Evolutionary conservation across 306 rosid genomes (phyloP), one percentile per base, ranked within the genome.

Genomic region (Rosa chinensis): DNA sequence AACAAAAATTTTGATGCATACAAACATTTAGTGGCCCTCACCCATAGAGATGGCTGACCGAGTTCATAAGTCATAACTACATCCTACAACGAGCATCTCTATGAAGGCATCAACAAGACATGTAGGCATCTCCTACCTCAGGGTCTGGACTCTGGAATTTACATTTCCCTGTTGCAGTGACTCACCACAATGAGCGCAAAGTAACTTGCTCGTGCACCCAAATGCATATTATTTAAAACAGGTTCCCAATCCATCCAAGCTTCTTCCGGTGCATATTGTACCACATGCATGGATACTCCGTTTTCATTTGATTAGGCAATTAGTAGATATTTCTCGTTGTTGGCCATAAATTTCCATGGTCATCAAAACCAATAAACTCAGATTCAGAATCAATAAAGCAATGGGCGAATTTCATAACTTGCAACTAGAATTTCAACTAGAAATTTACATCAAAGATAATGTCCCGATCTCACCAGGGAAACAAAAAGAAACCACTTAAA

Each of bases 371-470:
- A 73, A 49, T 50, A 55, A 12, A 50, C 8, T 17, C 25, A 61
- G 6, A 5, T 48, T 7, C 28, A 16, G 4, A 49, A 25, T 48
- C 75, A 55, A 20, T 35, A 40, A 44, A 17, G 20, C 37, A 32
- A 64, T 56, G n/a, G 11, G 12, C 13, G 14, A 73, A 28, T 35
- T 63, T 49, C 64, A 68, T n/a, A n/a, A 74, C 59, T 47, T 28
- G 84, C 39, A 56, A 37, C 23, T n/a, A 48, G 43, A 67, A 66
- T 73, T 68, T 47, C 63, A 70, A 59, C 73, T 76, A 73, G 10
- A 11, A 62, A 45, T 84, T 69, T 81, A 84, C 85, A 81, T 47
- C 25, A 5, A 70, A 81, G 47, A 78, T 49, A 70, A 62, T 13
- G 47, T 21, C 50, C 49, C 11, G 66, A 64, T 72, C 78, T 55